Evolutionary conservation across 2,329 filamentous ascomycete genomes (phyloP).

Genomic region (Fusarium poae): DNA sequence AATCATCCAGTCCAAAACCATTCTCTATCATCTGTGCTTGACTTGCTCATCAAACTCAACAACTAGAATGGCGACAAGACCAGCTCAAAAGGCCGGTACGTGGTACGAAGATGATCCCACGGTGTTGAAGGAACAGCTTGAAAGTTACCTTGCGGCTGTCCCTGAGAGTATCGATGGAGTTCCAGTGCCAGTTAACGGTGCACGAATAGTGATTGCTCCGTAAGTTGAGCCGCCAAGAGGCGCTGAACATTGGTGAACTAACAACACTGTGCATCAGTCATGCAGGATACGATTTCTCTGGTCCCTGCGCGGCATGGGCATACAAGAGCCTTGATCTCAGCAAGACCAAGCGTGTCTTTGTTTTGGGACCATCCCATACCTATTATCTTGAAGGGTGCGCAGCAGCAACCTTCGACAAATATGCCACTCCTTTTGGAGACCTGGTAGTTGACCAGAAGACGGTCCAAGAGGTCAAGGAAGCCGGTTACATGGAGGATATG

Average conservation of each 20-base stretch:
- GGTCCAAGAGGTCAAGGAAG: constrained; percentile 62
- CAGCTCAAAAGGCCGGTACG: constrained; percentile 82
- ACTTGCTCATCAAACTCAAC: neutral
- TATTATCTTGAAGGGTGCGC: constrained; percentile 83
- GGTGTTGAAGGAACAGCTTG: constrained; percentile 76
- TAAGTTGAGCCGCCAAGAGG: constrained; percentile 61
- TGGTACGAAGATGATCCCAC: constrained; percentile 81
- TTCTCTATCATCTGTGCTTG: too few species aligned
- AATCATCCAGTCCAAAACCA: too few species aligned
- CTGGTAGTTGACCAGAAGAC: constrained; percentile 73
- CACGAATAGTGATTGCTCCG: constrained; percentile 92
- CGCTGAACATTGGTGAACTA: neutral
- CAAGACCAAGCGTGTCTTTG: constrained; percentile 86
- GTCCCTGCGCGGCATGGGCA: constrained; percentile 91
- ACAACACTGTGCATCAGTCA: constrained; percentile 69
- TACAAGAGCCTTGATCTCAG: constrained; percentile 90
- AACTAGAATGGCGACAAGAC: constrained; percentile 50
- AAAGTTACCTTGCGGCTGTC: constrained; percentile 79
- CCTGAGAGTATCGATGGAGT: constrained; percentile 71
- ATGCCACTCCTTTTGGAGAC: constrained; percentile 80
- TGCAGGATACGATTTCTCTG: constrained; percentile 93
- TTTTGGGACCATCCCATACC: constrained; percentile 93
- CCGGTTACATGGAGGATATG: constrained; percentile 65
- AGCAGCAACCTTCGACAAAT: constrained; percentile 77
- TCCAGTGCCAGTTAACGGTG: constrained; percentile 76